A percentile compares a stretch with the other conserved stretches of the same genome.
phyloP scores from a whole-genome alignment of 495 filamentous ascomycete genomes.

The Zalerion maritima region DNA sequence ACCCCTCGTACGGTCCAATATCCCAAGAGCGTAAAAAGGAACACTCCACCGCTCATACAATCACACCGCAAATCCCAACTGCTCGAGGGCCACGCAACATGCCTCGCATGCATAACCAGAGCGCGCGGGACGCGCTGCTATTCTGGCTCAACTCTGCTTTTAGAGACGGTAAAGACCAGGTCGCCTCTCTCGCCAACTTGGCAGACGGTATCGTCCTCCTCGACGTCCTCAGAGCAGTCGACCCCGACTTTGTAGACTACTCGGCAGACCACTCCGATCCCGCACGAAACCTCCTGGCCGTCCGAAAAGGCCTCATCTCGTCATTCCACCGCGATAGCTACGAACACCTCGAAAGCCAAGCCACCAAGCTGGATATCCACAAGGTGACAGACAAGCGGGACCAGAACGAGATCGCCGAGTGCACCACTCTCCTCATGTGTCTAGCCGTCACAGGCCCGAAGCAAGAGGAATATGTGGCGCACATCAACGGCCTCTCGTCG shows the following conservation, averaged over 20 bases:
- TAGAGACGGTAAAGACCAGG: too few relatives aligned
- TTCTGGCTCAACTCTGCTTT: slow-evolving; percentile 31
- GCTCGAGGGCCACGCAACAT: too few relatives aligned
- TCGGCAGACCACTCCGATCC: slow-evolving; percentile 45
- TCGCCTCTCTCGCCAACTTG: slow-evolving; percentile 55
- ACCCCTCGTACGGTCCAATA: too few relatives aligned
- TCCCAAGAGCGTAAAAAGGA: too few relatives aligned
- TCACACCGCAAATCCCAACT: too few relatives aligned
- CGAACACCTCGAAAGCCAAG: slow-evolving; percentile 13
- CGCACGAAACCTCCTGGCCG: slow-evolving; percentile 49
- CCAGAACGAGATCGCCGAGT: slow-evolving; percentile 20
- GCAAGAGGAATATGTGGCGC: slow-evolving; percentile 38
- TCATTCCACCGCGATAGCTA: slow-evolving; percentile 39
- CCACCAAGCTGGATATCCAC: slow-evolving; percentile 17
- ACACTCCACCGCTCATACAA: too few relatives aligned
- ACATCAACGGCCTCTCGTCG: slow-evolving; percentile 30
- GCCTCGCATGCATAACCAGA: slow-evolving; percentile 11
- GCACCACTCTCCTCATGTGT: slow-evolving; percentile 38
- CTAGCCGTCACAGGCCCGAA: slow-evolving; percentile 45
- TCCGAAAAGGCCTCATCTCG: slow-evolving; percentile 48
- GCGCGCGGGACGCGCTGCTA: slow-evolving; percentile 26
- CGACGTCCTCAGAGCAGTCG: slow-evolving; percentile 47
- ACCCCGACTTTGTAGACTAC: slow-evolving; percentile 28
- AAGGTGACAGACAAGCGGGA: slow-evolving; percentile 21
- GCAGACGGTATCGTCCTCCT: slow-evolving; percentile 58